phyloP scores from a whole-genome alignment of 1,139 yeast species.

The Hansenula anomala region DNA sequence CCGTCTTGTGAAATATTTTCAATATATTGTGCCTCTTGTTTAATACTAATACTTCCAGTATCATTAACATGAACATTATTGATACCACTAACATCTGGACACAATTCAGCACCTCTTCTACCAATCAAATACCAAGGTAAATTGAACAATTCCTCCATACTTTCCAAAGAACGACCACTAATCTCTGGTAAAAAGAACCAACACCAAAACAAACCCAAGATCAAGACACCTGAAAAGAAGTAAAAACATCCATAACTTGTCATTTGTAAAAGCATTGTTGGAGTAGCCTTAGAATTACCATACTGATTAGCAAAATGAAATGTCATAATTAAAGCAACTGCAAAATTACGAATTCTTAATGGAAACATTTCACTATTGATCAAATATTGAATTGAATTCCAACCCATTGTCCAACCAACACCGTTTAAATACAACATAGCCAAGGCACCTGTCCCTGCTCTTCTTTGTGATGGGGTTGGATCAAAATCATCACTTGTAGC shows the following conservation, averaged over 20 bases:
- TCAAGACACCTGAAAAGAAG: conserved; percentile 44
- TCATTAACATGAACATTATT: background rate
- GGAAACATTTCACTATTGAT: conserved; percentile 59
- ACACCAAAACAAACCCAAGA: conserved; percentile 40
- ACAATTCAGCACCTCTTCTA: conserved; percentile 44
- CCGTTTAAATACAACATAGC: conserved; percentile 51
- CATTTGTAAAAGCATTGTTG: conserved; percentile 45
- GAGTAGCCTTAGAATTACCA: conserved; percentile 55
- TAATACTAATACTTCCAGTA: background rate
- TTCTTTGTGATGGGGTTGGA: conserved; percentile 28
- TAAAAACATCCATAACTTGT: conserved; percentile 49
- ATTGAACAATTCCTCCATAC: conserved; percentile 55
- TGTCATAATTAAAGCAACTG: conserved; percentile 51
- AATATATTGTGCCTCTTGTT: background rate
- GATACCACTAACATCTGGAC: conserved; percentile 34
- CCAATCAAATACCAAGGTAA: conserved; percentile 58
- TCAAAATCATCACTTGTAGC: conserved; percentile 30
- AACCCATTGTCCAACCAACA: conserved; percentile 60
- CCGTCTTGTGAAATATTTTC: background rate
- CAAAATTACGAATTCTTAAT: conserved; percentile 46
- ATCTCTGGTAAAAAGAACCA: conserved; percentile 50
- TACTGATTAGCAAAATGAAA: conserved; percentile 58
- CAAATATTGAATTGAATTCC: conserved; percentile 55
- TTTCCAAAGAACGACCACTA: conserved; percentile 49
- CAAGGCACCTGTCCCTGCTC: conserved; percentile 46